Conservation (phyloP, 1,284 basidiomycete genomes). For the Naganishia albida region DNA sequence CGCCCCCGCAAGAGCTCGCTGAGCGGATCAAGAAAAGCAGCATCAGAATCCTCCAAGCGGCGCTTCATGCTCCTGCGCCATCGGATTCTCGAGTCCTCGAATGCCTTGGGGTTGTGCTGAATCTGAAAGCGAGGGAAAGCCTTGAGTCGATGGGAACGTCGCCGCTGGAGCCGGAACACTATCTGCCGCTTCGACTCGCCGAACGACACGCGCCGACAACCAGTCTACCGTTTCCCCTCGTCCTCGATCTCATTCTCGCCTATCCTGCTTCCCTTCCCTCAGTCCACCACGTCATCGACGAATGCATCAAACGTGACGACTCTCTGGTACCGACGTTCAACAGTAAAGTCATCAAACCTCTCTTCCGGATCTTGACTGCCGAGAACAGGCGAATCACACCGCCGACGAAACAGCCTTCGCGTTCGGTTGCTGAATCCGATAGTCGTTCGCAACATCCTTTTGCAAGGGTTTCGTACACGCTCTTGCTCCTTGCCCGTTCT, state of each 20-base stretch:
- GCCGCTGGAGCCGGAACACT: background rate
- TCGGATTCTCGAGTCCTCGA: constrained; percentile 9
- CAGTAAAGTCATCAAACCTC: constrained; percentile 20
- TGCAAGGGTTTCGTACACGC: constrained; percentile 19
- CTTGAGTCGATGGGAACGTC: constrained; percentile 7
- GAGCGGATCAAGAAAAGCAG: constrained; percentile 6
- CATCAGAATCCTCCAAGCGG: background rate
- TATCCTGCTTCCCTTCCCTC: constrained; percentile 28
- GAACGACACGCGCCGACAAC: background rate
- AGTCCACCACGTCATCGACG: constrained; percentile 14
- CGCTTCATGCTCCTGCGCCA: background rate
- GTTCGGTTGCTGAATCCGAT: background rate
- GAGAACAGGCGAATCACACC: constrained; percentile 24
- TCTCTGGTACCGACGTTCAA: constrained; percentile 5
- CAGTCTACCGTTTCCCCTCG: constrained; percentile 6
- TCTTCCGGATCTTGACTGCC: constrained; percentile 23
- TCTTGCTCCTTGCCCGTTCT: constrained; percentile 28
- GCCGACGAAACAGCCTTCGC: constrained; percentile 8
- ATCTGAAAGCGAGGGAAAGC: constrained; percentile 5
- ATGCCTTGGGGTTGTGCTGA: constrained; percentile 2
- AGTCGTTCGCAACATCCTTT: background rate
- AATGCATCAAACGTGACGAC: constrained; percentile 4
- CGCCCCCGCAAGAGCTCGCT: constrained; percentile 1
- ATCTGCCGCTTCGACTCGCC: constrained; percentile 4
- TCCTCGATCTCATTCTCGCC: constrained; percentile 31